Percentiles rank a stretch among this genome's conserved stretches.
phyloP scores from a whole-genome alignment of 2,329 filamentous ascomycete genomes.

The Hypoxylon sp. region DNA sequence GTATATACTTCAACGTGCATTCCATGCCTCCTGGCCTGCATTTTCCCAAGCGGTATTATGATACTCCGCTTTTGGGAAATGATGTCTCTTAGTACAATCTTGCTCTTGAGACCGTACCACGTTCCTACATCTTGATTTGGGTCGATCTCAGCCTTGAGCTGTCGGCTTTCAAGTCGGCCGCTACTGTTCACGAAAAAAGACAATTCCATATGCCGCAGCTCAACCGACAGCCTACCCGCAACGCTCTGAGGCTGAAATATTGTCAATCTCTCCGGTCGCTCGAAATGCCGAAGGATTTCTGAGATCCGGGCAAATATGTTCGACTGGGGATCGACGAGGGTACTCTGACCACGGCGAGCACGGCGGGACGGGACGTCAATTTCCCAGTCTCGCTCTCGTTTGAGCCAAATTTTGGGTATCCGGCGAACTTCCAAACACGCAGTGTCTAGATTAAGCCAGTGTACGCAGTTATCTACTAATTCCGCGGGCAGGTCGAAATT shows the following conservation, averaged over 20 bases:
- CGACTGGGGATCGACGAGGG: constrained; percentile 66
- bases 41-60: constrained; percentile 66
- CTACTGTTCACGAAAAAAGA: constrained; percentile 65
- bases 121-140: constrained; percentile 72
- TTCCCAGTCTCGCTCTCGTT: constrained; percentile 54
- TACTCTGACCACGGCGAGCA: constrained; percentile 44
- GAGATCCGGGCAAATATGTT: constrained; percentile 58
- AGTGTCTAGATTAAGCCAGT: constrained; percentile 70
- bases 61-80: constrained; percentile 63
- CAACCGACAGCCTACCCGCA: constrained; percentile 57
- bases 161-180: constrained; percentile 61
- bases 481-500: constrained; percentile 66
- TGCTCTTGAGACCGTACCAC: constrained; percentile 71
- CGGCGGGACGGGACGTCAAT: constrained; percentile 51
- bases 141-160: constrained; percentile 69
- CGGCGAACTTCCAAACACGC: constrained; percentile 66
- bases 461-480: constrained; percentile 67
- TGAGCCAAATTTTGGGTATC: constrained; percentile 54
- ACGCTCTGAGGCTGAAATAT: constrained; percentile 61
- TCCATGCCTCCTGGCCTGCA: constrained; percentile 51
- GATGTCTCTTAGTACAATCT: constrained; percentile 67
- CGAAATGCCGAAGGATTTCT: constrained; percentile 65
- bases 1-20: constrained; percentile 61
- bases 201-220: constrained; percentile 68
- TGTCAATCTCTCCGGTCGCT: constrained; percentile 59